These are phyloP conservation scores for Hypomontagnella submonticulosa DNA, from an alignment of 495 filamentous ascomycete species.

Conservation along the genomic window DNA sequence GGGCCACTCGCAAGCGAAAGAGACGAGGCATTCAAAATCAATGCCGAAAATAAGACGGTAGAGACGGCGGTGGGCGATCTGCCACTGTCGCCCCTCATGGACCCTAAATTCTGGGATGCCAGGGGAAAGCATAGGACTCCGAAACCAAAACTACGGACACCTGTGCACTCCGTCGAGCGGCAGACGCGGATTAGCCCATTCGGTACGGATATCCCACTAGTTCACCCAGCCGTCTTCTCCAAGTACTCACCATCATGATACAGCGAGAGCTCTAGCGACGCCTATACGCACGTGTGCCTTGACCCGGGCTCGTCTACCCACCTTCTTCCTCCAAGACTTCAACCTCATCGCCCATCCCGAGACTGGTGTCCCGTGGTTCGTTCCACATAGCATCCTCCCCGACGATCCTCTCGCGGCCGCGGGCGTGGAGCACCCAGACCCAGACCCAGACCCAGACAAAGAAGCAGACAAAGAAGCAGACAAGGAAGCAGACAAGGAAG, in stretches of 20 bases:
- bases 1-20: slow-evolving; percentile 19
- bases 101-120: slow-evolving; percentile 56
- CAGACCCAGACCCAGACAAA: too few relatives aligned
- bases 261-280: slow-evolving; percentile 71
- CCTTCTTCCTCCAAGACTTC: slow-evolving; percentile 71
- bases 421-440: too few relatives aligned
- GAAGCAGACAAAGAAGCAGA: not conserved
- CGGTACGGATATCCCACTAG: slow-evolving; percentile 55
- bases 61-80: slow-evolving; percentile 52
- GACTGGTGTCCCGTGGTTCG: slow-evolving; percentile 64
- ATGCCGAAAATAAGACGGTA: slow-evolving; percentile 50
- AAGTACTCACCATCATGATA: slow-evolving; percentile 45
- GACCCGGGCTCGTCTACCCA: slow-evolving; percentile 68
- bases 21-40: slow-evolving; percentile 44
- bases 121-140: slow-evolving; percentile 38
- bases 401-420: slow-evolving; percentile 42
- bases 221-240: slow-evolving; percentile 34
- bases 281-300: slow-evolving; percentile 69
- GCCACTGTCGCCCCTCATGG: slow-evolving; percentile 65
- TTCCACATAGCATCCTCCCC: slow-evolving; percentile 63
- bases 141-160: slow-evolving; percentile 53
- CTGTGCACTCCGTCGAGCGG: slow-evolving; percentile 55
- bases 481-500: slow-evolving; percentile 5
- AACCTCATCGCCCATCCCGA: slow-evolving; percentile 66
- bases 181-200: slow-evolving; percentile 68